Evolutionary conservation across 2,329 filamentous ascomycete species (phyloP).

Genomic region (Penicillium sp.): DNA sequence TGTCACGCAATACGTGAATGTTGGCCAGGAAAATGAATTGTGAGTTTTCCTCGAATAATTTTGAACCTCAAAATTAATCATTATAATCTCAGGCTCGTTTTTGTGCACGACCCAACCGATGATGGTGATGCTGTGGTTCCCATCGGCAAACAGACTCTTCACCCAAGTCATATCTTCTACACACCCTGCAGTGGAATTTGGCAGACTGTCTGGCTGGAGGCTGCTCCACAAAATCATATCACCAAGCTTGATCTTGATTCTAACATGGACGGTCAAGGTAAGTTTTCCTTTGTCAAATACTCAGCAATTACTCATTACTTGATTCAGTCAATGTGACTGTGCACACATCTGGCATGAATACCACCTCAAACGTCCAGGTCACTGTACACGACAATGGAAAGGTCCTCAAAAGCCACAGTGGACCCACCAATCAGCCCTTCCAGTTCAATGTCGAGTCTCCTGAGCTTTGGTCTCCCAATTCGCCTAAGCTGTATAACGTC

Average conservation of each 20-base stretch:
- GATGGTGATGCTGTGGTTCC: slow-evolving; percentile 60
- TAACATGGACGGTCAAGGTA: slow-evolving; percentile 58
- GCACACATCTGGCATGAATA: slow-evolving; percentile 48
- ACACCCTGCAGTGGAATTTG: slow-evolving; percentile 75
- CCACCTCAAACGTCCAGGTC: slow-evolving; percentile 42
- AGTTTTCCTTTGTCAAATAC: slow-evolving; percentile 19
- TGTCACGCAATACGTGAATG: slow-evolving; percentile 52
- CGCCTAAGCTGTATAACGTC: slow-evolving; percentile 68
- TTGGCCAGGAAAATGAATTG: slow-evolving; percentile 58
- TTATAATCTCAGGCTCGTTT: slow-evolving; percentile 57
- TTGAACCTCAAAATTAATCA: slow-evolving; percentile 1
- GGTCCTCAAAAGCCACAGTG: slow-evolving; percentile 50
- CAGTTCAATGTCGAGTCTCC: slow-evolving; percentile 60
- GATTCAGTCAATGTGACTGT: slow-evolving; percentile 60
- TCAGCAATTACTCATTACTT: neutral
- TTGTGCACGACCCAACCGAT: slow-evolving; percentile 71
- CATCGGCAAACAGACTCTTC: slow-evolving; percentile 66
- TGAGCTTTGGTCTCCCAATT: slow-evolving; percentile 67
- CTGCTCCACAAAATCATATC: slow-evolving; percentile 62
- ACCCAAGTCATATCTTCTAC: slow-evolving; percentile 66
- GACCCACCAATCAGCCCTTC: slow-evolving; percentile 56
- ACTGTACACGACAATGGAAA: slow-evolving; percentile 43
- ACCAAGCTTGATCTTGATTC: slow-evolving; percentile 64
- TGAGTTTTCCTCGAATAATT: slow-evolving; percentile 36
- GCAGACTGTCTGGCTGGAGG: slow-evolving; percentile 73